phyloP scores from a whole-genome alignment of 1,284 basidiomycete species.

The Austroboletus novae-zelandiae region DNA sequence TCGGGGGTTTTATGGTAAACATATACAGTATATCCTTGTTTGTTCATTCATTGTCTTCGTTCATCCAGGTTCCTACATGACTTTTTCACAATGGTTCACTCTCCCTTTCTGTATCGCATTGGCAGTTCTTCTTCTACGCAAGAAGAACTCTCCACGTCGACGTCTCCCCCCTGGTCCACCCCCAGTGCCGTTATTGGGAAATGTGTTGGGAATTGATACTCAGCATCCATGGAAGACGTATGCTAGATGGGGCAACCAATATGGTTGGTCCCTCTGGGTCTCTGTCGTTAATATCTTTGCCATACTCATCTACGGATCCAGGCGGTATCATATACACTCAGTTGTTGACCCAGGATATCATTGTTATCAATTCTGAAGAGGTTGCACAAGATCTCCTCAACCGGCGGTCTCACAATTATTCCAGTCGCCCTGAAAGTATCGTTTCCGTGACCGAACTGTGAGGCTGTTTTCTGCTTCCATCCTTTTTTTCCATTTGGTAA shows the following conservation, averaged over 20 bases:
- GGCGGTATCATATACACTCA: slow-evolving; percentile 23
- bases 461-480: neutral
- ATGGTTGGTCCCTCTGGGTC: slow-evolving; percentile 13
- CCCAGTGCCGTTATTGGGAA: slow-evolving; percentile 22
- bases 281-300: neutral
- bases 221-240: slow-evolving; percentile 23
- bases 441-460: slow-evolving; percentile 18
- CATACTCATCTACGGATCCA: slow-evolving; percentile 1
- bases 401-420: slow-evolving; percentile 21
- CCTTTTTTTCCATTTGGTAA: neutral
- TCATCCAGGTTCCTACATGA: neutral
- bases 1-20: too few species aligned
- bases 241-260: slow-evolving; percentile 20
- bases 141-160: neutral
- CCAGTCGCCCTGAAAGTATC: slow-evolving; percentile 18
- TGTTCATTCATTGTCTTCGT: neutral
- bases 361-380: slow-evolving; percentile 25
- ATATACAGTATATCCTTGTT: neutral
- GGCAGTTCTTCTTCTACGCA: slow-evolving; percentile 9
- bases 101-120: slow-evolving; percentile 10
- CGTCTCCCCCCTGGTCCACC: slow-evolving; percentile 23
- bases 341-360: slow-evolving; percentile 14
- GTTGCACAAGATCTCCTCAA: slow-evolving; percentile 24
- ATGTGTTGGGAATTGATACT: slow-evolving; percentile 14
- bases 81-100: neutral